Evolutionary conservation across 805 yeast genomes (phyloP).

Genomic region (Sugiyamaella lignohabitans): DNA sequence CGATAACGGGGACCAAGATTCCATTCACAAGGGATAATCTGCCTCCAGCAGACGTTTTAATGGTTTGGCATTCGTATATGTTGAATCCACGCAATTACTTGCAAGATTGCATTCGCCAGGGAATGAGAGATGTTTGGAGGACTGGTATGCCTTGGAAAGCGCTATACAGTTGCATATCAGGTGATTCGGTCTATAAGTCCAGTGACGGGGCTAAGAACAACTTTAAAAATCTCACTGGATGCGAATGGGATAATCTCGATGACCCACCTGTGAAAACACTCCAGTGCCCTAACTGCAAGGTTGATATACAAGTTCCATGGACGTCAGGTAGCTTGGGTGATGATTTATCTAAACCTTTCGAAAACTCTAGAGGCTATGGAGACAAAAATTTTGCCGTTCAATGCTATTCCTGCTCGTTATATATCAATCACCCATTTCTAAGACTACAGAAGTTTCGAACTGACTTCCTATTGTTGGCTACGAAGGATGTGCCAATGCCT

Average conservation of each 20-base stretch:
- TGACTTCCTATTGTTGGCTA: constrained; percentile 1
- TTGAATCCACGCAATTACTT: constrained; percentile 21
- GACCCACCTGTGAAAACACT: background rate
- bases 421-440: background rate
- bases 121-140: constrained; percentile 3
- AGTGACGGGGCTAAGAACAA: background rate
- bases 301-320: constrained; percentile 2
- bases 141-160: constrained; percentile 10
- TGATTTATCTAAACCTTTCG: background rate
- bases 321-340: background rate
- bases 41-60: constrained; percentile 23
- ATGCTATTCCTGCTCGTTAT: constrained; percentile 5
- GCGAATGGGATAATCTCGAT: constrained; percentile 8
- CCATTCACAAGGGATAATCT: background rate
- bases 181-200: constrained; percentile 1
- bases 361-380: constrained; percentile 1
- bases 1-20: too few relatives aligned
- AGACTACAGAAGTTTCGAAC: constrained; percentile 3
- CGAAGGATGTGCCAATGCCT: constrained; percentile 3
- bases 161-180: background rate
- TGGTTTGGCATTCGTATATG: constrained; percentile 25
- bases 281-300: constrained; percentile 6
- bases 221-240: constrained; percentile 2
- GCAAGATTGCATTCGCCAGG: constrained; percentile 18
- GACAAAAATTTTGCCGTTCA: constrained; percentile 3